These are phyloP conservation scores for Luffa aegyptiaca DNA, from an alignment of 306 rosid genomes.

Conservation along the genomic window DNA sequence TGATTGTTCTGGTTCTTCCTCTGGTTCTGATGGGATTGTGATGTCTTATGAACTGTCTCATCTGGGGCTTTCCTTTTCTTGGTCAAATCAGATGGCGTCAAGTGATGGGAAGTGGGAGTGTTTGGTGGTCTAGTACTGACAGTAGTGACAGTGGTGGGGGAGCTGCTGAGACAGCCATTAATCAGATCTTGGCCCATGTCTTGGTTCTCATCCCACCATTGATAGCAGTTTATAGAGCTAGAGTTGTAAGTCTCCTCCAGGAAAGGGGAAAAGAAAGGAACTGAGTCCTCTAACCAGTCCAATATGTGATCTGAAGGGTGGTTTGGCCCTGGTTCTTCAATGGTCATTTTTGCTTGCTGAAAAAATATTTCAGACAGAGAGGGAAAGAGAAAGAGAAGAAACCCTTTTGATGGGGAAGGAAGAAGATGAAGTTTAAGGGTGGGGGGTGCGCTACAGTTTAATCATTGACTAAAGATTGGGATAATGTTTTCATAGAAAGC, in stretches of 20 bases:
- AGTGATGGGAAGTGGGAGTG: conserved; percentile 17
- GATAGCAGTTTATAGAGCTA: conserved; percentile 33
- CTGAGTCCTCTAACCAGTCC: conserved; percentile 75
- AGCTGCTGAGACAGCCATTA: conserved; percentile 13
- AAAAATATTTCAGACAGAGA: background rate
- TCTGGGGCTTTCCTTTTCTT: conserved; percentile 50
- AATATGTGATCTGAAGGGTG: conserved; percentile 51
- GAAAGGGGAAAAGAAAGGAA: conserved; percentile 59
- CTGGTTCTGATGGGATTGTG: conserved; percentile 23
- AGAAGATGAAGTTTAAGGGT: conserved; percentile 1
- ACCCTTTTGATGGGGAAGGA: conserved; percentile 6
- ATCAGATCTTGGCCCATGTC: conserved; percentile 29
- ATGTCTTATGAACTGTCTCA: conserved; percentile 18
- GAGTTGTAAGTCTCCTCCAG: conserved; percentile 52
- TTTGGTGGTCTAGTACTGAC: conserved; percentile 18
- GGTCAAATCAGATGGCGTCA: conserved; percentile 30
- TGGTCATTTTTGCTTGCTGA: conserved; percentile 31
- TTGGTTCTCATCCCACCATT: conserved; percentile 53
- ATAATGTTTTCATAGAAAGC: conserved; percentile 6
- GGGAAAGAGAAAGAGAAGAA: background rate
- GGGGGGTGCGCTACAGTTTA: conserved; percentile 14
- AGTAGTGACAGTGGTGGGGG: conserved; percentile 15
- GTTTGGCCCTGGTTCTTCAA: conserved; percentile 42
- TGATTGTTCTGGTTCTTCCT: conserved; percentile 27
- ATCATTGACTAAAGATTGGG: conserved; percentile 43